phyloP scores from a whole-genome alignment of 768 basidiomycete genomes.

The Trametopsis cervina region DNA sequence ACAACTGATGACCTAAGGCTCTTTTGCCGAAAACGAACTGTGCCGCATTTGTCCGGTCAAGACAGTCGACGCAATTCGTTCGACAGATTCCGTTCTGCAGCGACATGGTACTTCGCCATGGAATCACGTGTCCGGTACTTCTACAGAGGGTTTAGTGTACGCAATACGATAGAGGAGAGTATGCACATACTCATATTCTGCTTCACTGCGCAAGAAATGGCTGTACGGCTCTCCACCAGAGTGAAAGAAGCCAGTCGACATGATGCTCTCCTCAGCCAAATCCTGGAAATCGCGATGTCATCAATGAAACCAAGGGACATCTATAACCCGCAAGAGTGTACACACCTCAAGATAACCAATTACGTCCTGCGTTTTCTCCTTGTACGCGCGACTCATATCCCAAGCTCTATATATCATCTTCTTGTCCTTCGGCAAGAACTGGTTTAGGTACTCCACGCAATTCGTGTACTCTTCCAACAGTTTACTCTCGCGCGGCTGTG shows the following conservation, averaged over 20 bases:
- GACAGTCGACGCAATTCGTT: slow-evolving; percentile 94
- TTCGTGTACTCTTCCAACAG: slow-evolving; percentile 86
- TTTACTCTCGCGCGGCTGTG: slow-evolving; percentile 81
- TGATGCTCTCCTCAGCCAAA: slow-evolving; percentile 87
- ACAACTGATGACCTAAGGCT: slow-evolving; percentile 90
- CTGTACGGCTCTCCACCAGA: slow-evolving; percentile 83
- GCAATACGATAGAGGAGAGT: neutral
- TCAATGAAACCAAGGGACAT: neutral
- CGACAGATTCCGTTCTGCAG: slow-evolving; percentile 91
- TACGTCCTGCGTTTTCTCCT: slow-evolving; percentile 95
- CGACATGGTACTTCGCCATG: slow-evolving; percentile 62
- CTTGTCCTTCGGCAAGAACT: slow-evolving; percentile 82
- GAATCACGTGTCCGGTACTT: slow-evolving; percentile 24
- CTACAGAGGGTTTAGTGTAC: neutral
- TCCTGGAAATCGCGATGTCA: slow-evolving; percentile 52
- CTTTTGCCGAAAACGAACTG: slow-evolving; percentile 97
- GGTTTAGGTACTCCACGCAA: slow-evolving; percentile 90
- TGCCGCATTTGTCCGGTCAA: slow-evolving; percentile 94
- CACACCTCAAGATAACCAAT: slow-evolving; percentile 55
- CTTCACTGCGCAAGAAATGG: slow-evolving; percentile 48
- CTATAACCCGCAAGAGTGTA: too few relatives aligned
- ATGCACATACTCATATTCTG: slow-evolving; percentile 30
- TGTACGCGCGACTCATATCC: slow-evolving; percentile 95
- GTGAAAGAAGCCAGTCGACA: slow-evolving; percentile 92
- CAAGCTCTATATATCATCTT: slow-evolving; percentile 90